Conservation (phyloP, 495 filamentous ascomycete species). For the Penicillium angulare region DNA sequence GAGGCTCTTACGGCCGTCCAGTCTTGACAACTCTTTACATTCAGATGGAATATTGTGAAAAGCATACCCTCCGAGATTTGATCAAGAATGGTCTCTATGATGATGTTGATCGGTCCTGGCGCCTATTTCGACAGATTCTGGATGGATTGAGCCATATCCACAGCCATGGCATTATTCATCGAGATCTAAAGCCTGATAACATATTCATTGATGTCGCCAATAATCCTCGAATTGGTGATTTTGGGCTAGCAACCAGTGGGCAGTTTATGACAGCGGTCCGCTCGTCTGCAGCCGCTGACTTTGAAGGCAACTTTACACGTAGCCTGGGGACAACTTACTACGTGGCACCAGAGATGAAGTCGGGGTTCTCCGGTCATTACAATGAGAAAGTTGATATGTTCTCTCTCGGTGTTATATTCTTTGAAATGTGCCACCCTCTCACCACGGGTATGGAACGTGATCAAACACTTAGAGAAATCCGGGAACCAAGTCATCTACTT, state of each 20-base stretch:
- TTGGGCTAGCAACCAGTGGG: conserved; percentile 88
- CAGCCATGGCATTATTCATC: conserved; percentile 86
- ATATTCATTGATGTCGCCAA: conserved; percentile 90
- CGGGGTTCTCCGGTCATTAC: conserved; percentile 67
- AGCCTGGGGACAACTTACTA: conserved; percentile 95
- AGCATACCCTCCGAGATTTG: conserved; percentile 87
- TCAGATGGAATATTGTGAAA: conserved; percentile 97
- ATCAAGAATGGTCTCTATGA: conserved; percentile 72
- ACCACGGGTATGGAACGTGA: conserved; percentile 88
- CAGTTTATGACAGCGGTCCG: conserved; percentile 60
- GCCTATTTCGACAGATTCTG: conserved; percentile 84
- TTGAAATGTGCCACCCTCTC: conserved; percentile 90
- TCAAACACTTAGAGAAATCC: conserved; percentile 65
- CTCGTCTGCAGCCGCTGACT: conserved; percentile 43
- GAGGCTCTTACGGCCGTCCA: conserved; percentile 39
- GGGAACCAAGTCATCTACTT: conserved; percentile 64
- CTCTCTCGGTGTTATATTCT: conserved; percentile 94
- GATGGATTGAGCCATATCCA: conserved; percentile 93
- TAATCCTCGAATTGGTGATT: conserved; percentile 94
- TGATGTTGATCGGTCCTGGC: conserved; percentile 77
- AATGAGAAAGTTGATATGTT: conserved; percentile 98
- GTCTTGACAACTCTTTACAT: conserved; percentile 69
- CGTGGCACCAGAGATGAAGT: conserved; percentile 87
- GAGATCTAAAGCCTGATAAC: conserved; percentile 97
- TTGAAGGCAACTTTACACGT: conserved; percentile 65